Percentiles rank a stretch among this genome's conserved stretches.
Conservation (phyloP, 305 asterid species). For the Solanum hybrid region DNA sequence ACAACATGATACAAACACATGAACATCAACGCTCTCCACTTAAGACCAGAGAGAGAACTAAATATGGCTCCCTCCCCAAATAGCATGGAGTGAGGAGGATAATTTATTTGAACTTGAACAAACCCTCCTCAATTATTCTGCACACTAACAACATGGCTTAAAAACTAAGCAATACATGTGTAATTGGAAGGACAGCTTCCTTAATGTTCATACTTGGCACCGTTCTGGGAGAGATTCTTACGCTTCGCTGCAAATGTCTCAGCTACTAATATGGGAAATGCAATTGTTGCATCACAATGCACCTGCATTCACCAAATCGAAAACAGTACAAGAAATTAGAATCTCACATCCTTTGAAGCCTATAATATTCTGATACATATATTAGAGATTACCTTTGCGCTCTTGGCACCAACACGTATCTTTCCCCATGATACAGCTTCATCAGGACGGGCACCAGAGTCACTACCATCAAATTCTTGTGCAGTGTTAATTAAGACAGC, state of each 20-base stretch:
- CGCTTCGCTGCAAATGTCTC: constrained; percentile 50
- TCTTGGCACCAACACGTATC: too few relatives aligned
- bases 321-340: neutral
- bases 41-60: neutral
- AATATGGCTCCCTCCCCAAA: neutral
- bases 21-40: neutral
- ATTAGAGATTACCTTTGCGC: constrained; percentile 35
- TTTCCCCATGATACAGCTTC: too few relatives aligned
- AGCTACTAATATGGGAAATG: constrained; percentile 68
- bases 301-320: constrained; percentile 27
- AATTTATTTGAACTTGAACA: neutral
- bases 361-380: too few relatives aligned
- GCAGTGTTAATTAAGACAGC: too few relatives aligned
- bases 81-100: neutral
- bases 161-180: neutral
- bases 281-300: constrained; percentile 87
- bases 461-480: too few relatives aligned
- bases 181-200: neutral
- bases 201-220: neutral
- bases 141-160: neutral
- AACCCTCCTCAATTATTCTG: neutral
- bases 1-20: neutral
- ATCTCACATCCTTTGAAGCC: neutral
- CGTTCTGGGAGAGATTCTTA: neutral
- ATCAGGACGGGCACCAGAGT: too few relatives aligned